phyloP scores from a whole-genome alignment of 495 filamentous ascomycete genomes.

The Neohortaea acidophila region DNA sequence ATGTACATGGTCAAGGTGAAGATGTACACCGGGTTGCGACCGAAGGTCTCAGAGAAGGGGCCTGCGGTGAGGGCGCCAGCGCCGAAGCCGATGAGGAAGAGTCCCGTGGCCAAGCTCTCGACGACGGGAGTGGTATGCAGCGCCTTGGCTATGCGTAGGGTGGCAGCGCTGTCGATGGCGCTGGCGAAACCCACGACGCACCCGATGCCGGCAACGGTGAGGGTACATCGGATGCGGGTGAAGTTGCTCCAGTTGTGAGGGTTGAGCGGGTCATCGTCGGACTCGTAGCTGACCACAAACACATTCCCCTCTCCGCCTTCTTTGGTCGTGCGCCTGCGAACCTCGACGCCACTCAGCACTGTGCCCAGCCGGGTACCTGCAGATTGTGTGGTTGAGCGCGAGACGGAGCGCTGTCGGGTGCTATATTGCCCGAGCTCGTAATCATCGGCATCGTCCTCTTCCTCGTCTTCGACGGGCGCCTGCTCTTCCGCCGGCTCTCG shows the following conservation, averaged over 20 bases:
- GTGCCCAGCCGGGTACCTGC: conserved; percentile 24
- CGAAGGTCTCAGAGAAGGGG: conserved; percentile 43
- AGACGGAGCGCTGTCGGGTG: conserved; percentile 10
- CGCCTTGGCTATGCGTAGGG: conserved; percentile 30
- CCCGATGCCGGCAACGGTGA: conserved; percentile 38
- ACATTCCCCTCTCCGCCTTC: conserved; percentile 28
- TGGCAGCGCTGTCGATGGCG: conserved; percentile 35
- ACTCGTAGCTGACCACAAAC: conserved; percentile 45
- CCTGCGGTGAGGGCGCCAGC: conserved; percentile 38
- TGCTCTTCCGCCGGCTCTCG: conserved; percentile 20
- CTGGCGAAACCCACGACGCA: conserved; percentile 38
- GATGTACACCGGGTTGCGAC: conserved; percentile 44
- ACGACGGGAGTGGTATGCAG: conserved; percentile 39
- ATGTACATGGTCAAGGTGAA: conserved; percentile 34
- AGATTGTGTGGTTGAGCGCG: conserved; percentile 14
- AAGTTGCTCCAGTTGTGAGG: conserved; percentile 40
- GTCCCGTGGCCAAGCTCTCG: conserved; percentile 36
- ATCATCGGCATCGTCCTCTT: conserved; percentile 12
- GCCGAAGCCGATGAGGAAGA: conserved; percentile 52
- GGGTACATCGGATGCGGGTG: conserved; percentile 29
- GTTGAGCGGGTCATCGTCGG: conserved; percentile 37
- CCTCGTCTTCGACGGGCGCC: conserved; percentile 8
- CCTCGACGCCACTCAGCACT: conserved; percentile 29
- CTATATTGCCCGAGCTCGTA: conserved; percentile 4
- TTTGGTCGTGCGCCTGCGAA: conserved; percentile 23